These are phyloP conservation scores for Pterocarpus macrocarpus DNA, from an alignment of 306 rosid species.

Conservation along the genomic window DNA sequence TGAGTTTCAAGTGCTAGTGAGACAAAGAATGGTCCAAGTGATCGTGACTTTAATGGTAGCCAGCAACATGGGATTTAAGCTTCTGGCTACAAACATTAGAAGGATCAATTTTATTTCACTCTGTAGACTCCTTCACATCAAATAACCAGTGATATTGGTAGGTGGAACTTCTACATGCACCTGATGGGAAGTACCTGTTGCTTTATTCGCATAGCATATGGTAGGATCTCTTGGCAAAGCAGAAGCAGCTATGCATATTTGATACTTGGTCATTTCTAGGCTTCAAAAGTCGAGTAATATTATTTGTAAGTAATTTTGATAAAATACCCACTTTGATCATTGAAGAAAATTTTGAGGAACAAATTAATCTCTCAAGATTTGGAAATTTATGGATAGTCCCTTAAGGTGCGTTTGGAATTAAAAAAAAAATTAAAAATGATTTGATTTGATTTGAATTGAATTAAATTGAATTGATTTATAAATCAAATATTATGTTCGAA, in stretches of 20 bases:
- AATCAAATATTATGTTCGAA: too few relatives aligned
- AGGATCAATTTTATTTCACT: conserved; percentile 11
- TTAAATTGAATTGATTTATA: too few relatives aligned
- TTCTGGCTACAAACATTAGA: conserved; percentile 2
- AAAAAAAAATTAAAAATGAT: too few relatives aligned
- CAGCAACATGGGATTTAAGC: conserved; percentile 23
- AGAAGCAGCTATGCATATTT: not conserved
- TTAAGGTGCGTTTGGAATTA: too few relatives aligned
- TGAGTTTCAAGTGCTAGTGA: not conserved
- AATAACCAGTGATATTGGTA: not conserved
- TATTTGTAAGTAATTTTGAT: not conserved
- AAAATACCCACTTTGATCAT: too few relatives aligned
- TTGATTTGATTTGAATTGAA: too few relatives aligned
- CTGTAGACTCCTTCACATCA: conserved; percentile 4
- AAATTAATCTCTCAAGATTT: too few relatives aligned
- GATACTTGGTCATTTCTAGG: not conserved
- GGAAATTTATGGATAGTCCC: too few relatives aligned
- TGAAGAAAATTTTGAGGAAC: too few relatives aligned
- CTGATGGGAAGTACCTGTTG: not conserved
- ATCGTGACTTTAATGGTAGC: conserved; percentile 33
- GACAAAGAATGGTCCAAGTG: conserved; percentile 39
- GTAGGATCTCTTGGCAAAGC: conserved; percentile 2
- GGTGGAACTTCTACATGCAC: not conserved
- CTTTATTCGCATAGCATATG: conserved; percentile 36
- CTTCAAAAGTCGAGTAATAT: not conserved